Evolutionary conservation across 2,329 filamentous ascomycete genomes (phyloP).

Genomic region (Cucurbitaria berberidis): DNA sequence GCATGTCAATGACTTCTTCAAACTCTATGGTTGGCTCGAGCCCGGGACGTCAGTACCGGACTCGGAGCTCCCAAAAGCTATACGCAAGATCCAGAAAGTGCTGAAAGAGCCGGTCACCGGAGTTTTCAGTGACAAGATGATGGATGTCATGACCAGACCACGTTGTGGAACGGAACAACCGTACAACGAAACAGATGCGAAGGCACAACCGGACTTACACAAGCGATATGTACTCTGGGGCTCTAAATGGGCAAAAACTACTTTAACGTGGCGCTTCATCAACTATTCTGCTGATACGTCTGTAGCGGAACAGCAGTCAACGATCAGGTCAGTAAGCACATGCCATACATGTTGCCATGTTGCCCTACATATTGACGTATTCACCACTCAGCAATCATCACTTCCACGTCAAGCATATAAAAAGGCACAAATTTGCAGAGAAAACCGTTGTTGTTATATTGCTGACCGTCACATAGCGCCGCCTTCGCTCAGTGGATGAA

Average conservation of each 20-base stretch:
- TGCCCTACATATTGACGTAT: neutral
- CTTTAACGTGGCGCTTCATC: conserved; percentile 34
- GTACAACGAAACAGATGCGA: conserved; percentile 30
- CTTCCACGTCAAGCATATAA: neutral
- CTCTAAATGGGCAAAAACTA: conserved; percentile 34
- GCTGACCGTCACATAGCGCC: conserved; percentile 12
- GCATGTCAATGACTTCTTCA: conserved; percentile 40
- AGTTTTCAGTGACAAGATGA: conserved; percentile 32
- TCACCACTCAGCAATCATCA: neutral
- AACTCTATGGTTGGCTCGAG: conserved; percentile 36
- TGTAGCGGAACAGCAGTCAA: conserved; percentile 21
- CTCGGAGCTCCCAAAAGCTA: conserved; percentile 28
- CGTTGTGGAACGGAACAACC: conserved; percentile 32
- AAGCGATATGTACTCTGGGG: conserved; percentile 39
- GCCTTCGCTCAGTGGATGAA: conserved; percentile 38
- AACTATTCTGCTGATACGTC: conserved; percentile 34
- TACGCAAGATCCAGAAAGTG: conserved; percentile 35
- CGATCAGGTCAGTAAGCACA: conserved; percentile 27
- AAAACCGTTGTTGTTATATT: neutral
- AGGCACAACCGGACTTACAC: conserved; percentile 7
- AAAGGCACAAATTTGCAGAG: neutral
- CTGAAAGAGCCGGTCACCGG: conserved; percentile 34
- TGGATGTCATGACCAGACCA: conserved; percentile 31
- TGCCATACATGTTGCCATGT: neutral
- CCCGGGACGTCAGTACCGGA: conserved; percentile 29